Conservation (phyloP, 257 asterid genomes). For the Rauvolfia tetraphylla region DNA sequence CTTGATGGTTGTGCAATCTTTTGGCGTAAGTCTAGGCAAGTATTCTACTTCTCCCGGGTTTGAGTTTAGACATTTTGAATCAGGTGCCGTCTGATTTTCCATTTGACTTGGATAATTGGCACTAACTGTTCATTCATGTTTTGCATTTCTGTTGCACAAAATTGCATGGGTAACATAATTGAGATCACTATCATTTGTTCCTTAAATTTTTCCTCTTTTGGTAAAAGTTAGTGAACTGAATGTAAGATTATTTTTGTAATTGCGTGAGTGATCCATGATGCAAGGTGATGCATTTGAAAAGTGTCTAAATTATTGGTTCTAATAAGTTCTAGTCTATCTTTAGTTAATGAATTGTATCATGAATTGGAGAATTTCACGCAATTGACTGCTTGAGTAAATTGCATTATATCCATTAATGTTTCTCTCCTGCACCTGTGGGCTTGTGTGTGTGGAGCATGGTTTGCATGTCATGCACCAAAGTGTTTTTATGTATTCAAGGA, state of each 20-base stretch:
- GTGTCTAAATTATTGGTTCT: not conserved
- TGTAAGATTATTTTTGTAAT: not conserved
- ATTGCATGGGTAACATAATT: not conserved
- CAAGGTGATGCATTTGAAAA: not conserved
- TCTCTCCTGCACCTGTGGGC: not conserved
- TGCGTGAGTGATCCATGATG: not conserved
- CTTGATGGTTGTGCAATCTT: slow-evolving; percentile 95
- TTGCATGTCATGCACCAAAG: not conserved
- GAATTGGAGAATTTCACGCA: not conserved
- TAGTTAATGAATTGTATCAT: not conserved
- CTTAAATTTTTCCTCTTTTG: not conserved
- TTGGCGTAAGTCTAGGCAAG: slow-evolving; percentile 82
- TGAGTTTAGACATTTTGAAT: not conserved
- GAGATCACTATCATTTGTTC: not conserved
- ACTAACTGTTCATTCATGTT: not conserved
- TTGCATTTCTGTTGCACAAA: not conserved
- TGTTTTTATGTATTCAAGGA: not conserved
- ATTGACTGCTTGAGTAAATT: not conserved
- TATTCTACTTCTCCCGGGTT: slow-evolving; percentile 22
- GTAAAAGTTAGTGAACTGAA: not conserved
- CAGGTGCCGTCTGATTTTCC: not conserved
- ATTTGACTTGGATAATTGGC: not conserved
- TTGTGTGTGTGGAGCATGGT: not conserved
- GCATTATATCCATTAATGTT: not conserved
- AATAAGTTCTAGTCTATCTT: not conserved